Conservation (phyloP, 805 yeast genomes). For the Starmerella vaccinii region DNA sequence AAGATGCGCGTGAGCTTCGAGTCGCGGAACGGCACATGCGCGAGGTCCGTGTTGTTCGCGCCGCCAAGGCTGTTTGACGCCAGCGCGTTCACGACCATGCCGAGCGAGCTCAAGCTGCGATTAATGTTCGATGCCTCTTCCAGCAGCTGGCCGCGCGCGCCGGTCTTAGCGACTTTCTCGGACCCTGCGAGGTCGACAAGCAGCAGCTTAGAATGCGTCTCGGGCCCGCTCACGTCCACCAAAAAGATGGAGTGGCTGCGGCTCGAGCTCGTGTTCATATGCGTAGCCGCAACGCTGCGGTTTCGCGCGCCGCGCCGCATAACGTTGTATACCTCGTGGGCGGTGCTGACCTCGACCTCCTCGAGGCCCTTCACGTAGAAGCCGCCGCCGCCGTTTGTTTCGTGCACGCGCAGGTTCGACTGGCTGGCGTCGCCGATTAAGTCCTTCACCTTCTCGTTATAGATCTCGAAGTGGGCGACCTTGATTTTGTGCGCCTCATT, state of each 20-base stretch:
- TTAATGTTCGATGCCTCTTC: constrained; percentile 83
- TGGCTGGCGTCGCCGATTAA: constrained; percentile 35
- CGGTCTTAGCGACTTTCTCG: constrained; percentile 67
- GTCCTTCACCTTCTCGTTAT: constrained; percentile 68
- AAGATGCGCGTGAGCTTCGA: constrained; percentile 68
- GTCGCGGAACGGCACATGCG: constrained; percentile 63
- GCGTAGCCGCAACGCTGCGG: constrained; percentile 51
- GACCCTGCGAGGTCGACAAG: constrained; percentile 83
- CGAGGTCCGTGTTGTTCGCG: background rate
- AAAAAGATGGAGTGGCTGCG: constrained; percentile 75
- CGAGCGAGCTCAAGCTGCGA: constrained; percentile 63
- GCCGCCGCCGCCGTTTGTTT: constrained; percentile 40
- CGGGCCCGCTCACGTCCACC: constrained; percentile 49
- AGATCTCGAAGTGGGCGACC: constrained; percentile 70
- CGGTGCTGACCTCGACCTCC: constrained; percentile 47
- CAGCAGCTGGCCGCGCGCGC: constrained; percentile 60
- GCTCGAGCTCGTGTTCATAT: constrained; percentile 63
- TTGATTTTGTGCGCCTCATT: constrained; percentile 48
- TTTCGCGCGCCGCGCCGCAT: constrained; percentile 48
- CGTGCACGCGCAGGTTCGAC: constrained; percentile 39
- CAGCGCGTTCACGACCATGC: constrained; percentile 69
- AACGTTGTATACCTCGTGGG: constrained; percentile 47
- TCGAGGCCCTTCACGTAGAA: constrained; percentile 62
- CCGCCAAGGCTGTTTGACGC: constrained; percentile 65
- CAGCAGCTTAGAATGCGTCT: constrained; percentile 53